Evolutionary conservation across 75 land plant species (phyloP).

Genomic region (Cryptomeria japonica): DNA sequence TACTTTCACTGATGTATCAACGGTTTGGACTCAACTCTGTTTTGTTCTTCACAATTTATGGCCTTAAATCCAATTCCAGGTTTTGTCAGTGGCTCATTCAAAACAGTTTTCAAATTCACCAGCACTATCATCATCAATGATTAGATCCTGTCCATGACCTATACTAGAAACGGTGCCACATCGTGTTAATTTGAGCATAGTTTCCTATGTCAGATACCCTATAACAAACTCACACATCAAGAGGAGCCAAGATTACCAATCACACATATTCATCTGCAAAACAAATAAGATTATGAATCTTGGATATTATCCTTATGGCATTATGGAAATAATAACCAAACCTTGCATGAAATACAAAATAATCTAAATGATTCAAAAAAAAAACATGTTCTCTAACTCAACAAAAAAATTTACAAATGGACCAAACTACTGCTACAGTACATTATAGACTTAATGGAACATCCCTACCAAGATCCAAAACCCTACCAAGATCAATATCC

Average conservation of each 20-base stretch:
- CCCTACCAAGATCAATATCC: background rate
- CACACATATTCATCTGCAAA: background rate
- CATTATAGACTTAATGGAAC: background rate
- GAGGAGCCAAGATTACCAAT: background rate
- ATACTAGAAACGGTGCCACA: background rate
- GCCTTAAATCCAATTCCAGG: background rate
- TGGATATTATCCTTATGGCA: background rate
- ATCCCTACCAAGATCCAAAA: background rate
- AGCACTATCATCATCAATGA: background rate
- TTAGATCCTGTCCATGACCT: background rate
- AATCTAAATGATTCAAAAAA: background rate
- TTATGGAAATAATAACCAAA: no score
- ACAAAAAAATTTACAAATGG: background rate
- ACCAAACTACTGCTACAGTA: background rate
- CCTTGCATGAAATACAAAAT: background rate
- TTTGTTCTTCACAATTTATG: background rate
- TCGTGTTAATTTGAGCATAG: background rate
- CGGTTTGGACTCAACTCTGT: background rate
- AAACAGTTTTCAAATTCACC: no score
- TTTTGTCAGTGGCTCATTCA: background rate
- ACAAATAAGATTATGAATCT: background rate
- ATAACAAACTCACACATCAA: background rate
- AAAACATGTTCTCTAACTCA: background rate
- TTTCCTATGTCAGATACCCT: background rate
- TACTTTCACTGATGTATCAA: background rate